These are phyloP conservation scores for Stygiomarasmius scandens DNA, from an alignment of 1,284 basidiomycete genomes.

Conservation along the genomic window DNA sequence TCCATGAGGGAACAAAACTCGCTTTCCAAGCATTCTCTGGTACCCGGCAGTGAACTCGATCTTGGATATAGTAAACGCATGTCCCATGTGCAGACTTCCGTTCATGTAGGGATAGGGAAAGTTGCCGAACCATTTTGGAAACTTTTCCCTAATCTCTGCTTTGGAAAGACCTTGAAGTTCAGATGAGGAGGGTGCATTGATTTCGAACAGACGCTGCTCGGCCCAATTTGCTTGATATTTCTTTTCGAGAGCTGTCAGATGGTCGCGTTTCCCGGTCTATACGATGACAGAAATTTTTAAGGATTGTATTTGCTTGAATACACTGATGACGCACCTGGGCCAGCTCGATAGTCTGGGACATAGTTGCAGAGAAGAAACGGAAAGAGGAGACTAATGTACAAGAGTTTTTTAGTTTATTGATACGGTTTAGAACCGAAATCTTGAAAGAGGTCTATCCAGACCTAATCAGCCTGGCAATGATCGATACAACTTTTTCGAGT, in stretches of 20 bases:
- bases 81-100: slow-evolving; percentile 94
- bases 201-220: slow-evolving; percentile 76
- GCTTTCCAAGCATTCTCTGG: slow-evolving; percentile 94
- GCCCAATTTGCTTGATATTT: slow-evolving; percentile 85
- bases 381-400: slow-evolving; percentile 24
- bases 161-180: slow-evolving; percentile 66
- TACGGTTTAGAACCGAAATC: slow-evolving; percentile 32
- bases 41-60: slow-evolving; percentile 97
- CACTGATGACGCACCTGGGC: slow-evolving; percentile 51
- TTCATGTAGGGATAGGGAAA: slow-evolving; percentile 99
- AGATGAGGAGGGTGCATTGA: slow-evolving; percentile 75
- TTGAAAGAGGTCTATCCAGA: slow-evolving; percentile 9
- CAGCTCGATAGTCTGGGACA: slow-evolving; percentile 59
- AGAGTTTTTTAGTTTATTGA: slow-evolving; percentile 28
- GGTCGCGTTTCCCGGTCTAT: slow-evolving; percentile 92
- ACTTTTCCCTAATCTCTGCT: slow-evolving; percentile 68
- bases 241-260: slow-evolving; percentile 81
- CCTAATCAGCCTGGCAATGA: slow-evolving; percentile 6
- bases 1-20: slow-evolving; percentile 93
- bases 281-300: slow-evolving; percentile 12
- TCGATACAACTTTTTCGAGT: background rate
- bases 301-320: too few relatives aligned
- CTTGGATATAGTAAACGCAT: slow-evolving; percentile 98
- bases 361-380: slow-evolving; percentile 26
- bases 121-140: slow-evolving; percentile 97